Conservation (phyloP, 2,329 filamentous ascomycete genomes). For the Colletotrichum horii region DNA sequence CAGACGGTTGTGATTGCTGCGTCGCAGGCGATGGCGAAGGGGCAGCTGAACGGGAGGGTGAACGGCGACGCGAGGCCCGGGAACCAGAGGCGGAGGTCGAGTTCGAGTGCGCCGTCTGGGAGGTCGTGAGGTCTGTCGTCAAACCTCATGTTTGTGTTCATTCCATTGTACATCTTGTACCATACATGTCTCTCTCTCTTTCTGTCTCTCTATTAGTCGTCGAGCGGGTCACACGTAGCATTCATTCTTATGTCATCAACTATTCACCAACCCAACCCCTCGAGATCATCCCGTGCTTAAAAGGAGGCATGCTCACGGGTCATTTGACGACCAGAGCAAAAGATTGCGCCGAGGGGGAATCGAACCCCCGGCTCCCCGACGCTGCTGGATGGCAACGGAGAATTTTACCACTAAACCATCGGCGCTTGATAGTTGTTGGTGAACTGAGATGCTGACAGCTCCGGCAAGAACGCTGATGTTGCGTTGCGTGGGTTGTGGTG, state of each 20-base stretch:
- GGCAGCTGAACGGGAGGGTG: background rate
- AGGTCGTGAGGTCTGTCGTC: background rate
- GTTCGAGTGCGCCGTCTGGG: background rate
- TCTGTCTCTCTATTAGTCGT: background rate
- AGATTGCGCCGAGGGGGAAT: slow-evolving; percentile 1
- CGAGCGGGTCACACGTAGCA: background rate
- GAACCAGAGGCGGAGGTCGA: background rate
- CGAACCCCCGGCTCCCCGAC: slow-evolving; percentile 6
- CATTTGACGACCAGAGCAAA: background rate
- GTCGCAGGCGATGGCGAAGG: background rate
- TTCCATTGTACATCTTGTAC: background rate
- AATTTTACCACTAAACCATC: slow-evolving; percentile 15
- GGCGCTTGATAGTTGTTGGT: background rate
- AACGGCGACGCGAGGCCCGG: background rate
- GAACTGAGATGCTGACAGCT: accelerated
- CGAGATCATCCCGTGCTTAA: background rate
- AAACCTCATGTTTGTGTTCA: background rate
- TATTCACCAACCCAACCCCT: background rate
- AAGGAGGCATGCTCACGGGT: background rate
- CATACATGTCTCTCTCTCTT: background rate
- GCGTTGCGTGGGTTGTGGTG: background rate
- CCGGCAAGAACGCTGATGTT: accelerated
- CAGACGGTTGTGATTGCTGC: slow-evolving; percentile 20
- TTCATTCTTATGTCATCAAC: background rate
- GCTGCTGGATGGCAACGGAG: slow-evolving; percentile 8